Conservation (phyloP, 2,329 filamentous ascomycete genomes). For the Aurifilum marmelostoma region DNA sequence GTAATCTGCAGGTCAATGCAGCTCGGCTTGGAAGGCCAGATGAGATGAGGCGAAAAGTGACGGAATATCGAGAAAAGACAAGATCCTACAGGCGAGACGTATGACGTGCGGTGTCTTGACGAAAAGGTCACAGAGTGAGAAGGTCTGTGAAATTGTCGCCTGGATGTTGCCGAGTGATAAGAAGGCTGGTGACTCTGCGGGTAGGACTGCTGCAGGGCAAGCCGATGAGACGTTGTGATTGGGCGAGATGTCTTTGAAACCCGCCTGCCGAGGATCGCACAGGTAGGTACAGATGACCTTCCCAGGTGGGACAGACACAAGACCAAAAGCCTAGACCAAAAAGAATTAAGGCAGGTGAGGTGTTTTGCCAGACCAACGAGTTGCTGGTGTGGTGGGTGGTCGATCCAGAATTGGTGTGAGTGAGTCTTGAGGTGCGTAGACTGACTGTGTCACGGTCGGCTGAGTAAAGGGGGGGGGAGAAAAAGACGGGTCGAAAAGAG, state of each 20-base stretch:
- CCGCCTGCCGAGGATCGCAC: slow-evolving; percentile 22
- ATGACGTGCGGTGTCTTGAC: slow-evolving; percentile 25
- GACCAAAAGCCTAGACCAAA: background rate
- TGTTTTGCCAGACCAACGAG: slow-evolving; percentile 4
- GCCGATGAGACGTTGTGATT: slow-evolving; percentile 22
- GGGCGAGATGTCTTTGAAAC: slow-evolving; percentile 14
- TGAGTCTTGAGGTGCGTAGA: background rate
- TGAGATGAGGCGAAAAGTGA: slow-evolving; percentile 2
- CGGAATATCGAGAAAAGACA: background rate
- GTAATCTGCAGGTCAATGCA: slow-evolving; percentile 3
- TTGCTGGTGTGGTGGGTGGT: background rate
- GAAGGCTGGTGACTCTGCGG: slow-evolving; percentile 18
- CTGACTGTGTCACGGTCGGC: background rate
- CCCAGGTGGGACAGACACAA: slow-evolving; percentile 20
- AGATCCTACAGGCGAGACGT: background rate
- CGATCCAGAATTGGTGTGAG: background rate
- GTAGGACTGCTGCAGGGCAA: slow-evolving; percentile 20
- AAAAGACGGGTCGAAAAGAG: background rate
- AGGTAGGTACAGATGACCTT: slow-evolving; percentile 27
- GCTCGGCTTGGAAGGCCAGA: background rate
- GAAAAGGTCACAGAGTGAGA: slow-evolving; percentile 18
- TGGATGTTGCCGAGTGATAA: slow-evolving; percentile 1
- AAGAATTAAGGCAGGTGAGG: background rate
- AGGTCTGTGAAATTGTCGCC: slow-evolving; percentile 9
- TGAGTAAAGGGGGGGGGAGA: background rate